Evolutionary conservation across 1,139 yeast genomes (phyloP).

Genomic region (Tardiomyces digboiensis): DNA sequence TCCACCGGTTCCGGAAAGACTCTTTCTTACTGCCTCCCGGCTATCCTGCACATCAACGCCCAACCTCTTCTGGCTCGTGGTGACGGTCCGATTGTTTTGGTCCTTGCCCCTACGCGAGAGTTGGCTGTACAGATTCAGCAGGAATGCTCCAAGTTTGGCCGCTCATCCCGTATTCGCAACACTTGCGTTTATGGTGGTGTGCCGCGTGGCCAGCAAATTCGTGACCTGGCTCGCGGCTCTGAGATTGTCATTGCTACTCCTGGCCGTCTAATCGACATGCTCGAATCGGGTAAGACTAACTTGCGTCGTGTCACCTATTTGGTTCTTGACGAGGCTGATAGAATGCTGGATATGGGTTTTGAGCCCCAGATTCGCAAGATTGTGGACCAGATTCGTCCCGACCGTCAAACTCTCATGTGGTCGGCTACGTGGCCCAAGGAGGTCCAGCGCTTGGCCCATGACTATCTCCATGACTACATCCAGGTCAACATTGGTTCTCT

Average conservation of each 20-base stretch:
- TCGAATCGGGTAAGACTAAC: slow-evolving; percentile 91
- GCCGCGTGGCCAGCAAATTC: slow-evolving; percentile 94
- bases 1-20: slow-evolving; percentile 99
- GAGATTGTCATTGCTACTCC: slow-evolving; percentile 96
- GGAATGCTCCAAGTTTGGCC: slow-evolving; percentile 93
- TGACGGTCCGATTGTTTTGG: slow-evolving; percentile 95
- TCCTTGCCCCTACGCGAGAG: slow-evolving; percentile 98
- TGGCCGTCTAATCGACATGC: slow-evolving; percentile 97
- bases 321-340: slow-evolving; percentile 85
- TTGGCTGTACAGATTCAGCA: slow-evolving; percentile 95
- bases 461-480: slow-evolving; percentile 84
- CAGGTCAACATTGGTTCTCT: slow-evolving; percentile 96
- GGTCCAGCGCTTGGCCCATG: slow-evolving; percentile 86
- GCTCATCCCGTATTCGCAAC: slow-evolving; percentile 86
- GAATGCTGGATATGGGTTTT: slow-evolving; percentile 94
- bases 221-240: slow-evolving; percentile 91
- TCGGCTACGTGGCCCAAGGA: slow-evolving; percentile 99
- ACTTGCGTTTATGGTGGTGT: slow-evolving; percentile 99
- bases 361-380: slow-evolving; percentile 95
- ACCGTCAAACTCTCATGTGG: slow-evolving; percentile 99
- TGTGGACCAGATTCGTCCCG: slow-evolving; percentile 93
- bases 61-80: slow-evolving; percentile 90
- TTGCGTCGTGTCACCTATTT: slow-evolving; percentile 93
- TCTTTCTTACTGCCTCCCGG: slow-evolving; percentile 90
- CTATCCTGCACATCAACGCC: slow-evolving; percentile 96